Evolutionary conservation across 2,329 filamentous ascomycete genomes (phyloP).

Genomic region (Bipolaris zeicola): DNA sequence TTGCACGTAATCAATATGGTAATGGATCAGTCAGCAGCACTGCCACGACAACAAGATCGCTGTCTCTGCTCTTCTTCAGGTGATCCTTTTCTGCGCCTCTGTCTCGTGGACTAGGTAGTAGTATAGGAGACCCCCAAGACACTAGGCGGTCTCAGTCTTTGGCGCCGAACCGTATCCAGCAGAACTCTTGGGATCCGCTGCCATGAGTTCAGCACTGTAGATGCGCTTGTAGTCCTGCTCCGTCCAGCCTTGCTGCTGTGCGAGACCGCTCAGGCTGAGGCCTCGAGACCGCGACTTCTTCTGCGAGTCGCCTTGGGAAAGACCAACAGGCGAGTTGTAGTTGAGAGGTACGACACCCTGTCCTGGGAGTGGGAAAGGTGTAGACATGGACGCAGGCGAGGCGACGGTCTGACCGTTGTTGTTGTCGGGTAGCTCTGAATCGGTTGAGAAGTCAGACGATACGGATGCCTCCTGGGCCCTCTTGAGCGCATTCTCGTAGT

Average conservation of each 20-base stretch:
- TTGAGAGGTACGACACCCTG: slow-evolving; percentile 44
- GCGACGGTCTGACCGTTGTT: slow-evolving; percentile 21
- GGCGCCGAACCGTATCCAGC: slow-evolving; percentile 34
- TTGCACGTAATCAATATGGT: no score
- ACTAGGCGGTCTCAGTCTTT: slow-evolving; percentile 6
- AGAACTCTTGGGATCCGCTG: slow-evolving; percentile 27
- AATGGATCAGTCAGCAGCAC: no score
- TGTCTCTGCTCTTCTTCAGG: no score
- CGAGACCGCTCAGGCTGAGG: slow-evolving; percentile 38
- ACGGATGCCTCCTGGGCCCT: slow-evolving; percentile 30
- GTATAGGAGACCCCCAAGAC: background rate
- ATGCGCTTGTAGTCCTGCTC: slow-evolving; percentile 45
- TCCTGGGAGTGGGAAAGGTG: slow-evolving; percentile 35
- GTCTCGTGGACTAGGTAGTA: no score
- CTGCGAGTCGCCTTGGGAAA: slow-evolving; percentile 28
- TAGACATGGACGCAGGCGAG: slow-evolving; percentile 21
- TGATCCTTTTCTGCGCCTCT: no score
- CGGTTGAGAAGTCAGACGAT: slow-evolving; percentile 31
- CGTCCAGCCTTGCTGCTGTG: slow-evolving; percentile 42
- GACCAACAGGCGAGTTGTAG: slow-evolving; percentile 29
- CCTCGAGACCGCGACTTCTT: slow-evolving; percentile 40
- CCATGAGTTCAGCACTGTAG: slow-evolving; percentile 34
- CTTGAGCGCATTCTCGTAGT: slow-evolving; percentile 40
- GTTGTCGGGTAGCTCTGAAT: slow-evolving; percentile 15
- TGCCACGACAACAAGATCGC: no score